Evolutionary conservation across 2,329 filamentous ascomycete species (phyloP).

Genomic region (Colletotrichum kahawae): DNA sequence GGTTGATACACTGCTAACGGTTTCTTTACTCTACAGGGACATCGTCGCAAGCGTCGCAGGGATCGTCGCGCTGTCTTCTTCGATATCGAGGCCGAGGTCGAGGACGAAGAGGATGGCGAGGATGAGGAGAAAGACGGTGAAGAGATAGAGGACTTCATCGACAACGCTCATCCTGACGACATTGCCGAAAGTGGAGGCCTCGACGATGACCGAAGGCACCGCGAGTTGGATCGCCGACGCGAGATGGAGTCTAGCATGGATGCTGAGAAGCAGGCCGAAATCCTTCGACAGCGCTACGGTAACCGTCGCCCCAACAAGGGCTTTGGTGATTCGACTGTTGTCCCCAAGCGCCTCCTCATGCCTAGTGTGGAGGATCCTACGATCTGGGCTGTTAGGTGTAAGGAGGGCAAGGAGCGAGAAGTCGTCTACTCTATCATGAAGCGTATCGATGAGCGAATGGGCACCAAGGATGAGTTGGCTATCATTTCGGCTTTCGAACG

Average conservation of each 20-base stretch:
- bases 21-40: slow-evolving; percentile 44
- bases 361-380: slow-evolving; percentile 94
- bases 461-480: slow-evolving; percentile 79
- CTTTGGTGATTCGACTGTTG: slow-evolving; percentile 73
- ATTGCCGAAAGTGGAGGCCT: slow-evolving; percentile 79
- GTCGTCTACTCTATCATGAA: slow-evolving; percentile 88
- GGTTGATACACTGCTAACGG: not conserved
- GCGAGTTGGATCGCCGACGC: slow-evolving; percentile 90
- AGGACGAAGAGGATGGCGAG: slow-evolving; percentile 87
- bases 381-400: slow-evolving; percentile 93
- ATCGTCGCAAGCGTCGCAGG: slow-evolving; percentile 82
- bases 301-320: slow-evolving; percentile 71
- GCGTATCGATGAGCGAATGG: slow-evolving; percentile 79
- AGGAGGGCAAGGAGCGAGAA: slow-evolving; percentile 94
- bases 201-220: slow-evolving; percentile 88
- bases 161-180: slow-evolving; percentile 90
- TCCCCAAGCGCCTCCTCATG: slow-evolving; percentile 85
- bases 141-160: slow-evolving; percentile 82
- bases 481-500: slow-evolving; percentile 94
- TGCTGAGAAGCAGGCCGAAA: slow-evolving; percentile 89
- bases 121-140: slow-evolving; percentile 91
- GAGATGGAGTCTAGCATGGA: slow-evolving; percentile 89
- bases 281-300: slow-evolving; percentile 86
- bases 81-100: slow-evolving; percentile 97
- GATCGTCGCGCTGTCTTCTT: slow-evolving; percentile 85